Percentiles rank a stretch among this genome's conserved stretches.
These are phyloP conservation scores for Oxytropis ochrocephala DNA, from an alignment of 306 rosid species.

Conservation along the genomic window DNA sequence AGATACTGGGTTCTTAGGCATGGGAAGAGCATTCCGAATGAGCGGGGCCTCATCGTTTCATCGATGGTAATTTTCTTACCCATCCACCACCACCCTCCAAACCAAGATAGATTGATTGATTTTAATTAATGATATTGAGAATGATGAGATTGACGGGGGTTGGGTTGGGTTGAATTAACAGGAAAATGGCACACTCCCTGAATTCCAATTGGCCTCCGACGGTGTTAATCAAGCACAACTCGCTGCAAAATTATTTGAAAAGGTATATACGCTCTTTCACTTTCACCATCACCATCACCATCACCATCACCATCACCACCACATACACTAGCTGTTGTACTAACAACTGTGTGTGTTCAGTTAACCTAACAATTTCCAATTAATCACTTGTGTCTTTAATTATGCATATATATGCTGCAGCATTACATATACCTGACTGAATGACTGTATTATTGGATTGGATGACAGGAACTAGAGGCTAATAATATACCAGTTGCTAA, in stretches of 20 bases:
- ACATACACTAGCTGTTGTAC: no score
- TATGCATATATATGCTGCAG: not conserved
- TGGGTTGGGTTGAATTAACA: no score
- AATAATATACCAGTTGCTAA: constrained; percentile 37
- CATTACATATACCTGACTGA: not conserved
- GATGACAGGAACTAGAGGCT: constrained; percentile 65
- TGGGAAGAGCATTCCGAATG: constrained; percentile 90
- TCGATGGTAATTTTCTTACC: constrained; percentile 41
- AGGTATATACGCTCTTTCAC: no score
- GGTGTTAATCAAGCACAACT: constrained; percentile 60
- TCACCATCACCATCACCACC: no score
- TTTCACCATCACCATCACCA: no score
- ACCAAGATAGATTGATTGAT: not conserved
- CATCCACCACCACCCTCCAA: not conserved
- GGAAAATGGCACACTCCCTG: constrained; percentile 72
- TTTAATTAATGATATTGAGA: not conserved
- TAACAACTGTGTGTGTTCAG: no score
- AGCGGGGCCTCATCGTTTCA: constrained; percentile 72
- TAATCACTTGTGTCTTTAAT: no score
- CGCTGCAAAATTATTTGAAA: constrained; percentile 54
- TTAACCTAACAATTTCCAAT: not conserved
- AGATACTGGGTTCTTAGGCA: constrained; percentile 79
- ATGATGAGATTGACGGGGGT: no score
- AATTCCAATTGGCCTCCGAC: constrained; percentile 64
- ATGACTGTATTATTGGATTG: not conserved